These are phyloP conservation scores for Theobroma grandiflorum DNA, from an alignment of 441 rosid genomes.

Conservation along the genomic window DNA sequence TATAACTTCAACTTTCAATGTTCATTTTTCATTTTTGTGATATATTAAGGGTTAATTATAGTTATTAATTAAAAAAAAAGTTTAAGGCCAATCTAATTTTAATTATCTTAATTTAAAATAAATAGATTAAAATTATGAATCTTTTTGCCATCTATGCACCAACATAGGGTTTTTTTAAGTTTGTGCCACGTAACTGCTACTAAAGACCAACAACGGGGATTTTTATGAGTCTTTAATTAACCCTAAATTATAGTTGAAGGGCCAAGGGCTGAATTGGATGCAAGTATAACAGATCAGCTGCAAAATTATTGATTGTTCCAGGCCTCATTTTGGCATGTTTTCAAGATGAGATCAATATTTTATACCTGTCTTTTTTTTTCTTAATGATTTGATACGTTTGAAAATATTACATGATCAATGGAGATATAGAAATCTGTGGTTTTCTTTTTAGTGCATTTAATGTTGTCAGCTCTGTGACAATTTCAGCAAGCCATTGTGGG, in stretches of 20 bases:
- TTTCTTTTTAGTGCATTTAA: slow-evolving; percentile 39
- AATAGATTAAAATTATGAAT: not conserved
- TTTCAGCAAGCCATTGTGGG: slow-evolving; percentile 99
- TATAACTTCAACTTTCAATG: too few species aligned
- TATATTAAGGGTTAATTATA: too few species aligned
- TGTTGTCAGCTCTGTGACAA: slow-evolving; percentile 42
- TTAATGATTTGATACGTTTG: slow-evolving; percentile 18
- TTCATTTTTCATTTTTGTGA: too few species aligned
- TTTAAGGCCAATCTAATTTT: not conserved
- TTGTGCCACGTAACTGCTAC: not conserved
- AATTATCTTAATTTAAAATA: not conserved
- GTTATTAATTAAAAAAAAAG: not conserved
- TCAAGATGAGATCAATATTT: not conserved
- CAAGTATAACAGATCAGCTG: not conserved
- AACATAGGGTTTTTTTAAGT: not conserved
- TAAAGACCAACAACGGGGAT: not conserved
- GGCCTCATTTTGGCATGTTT: not conserved
- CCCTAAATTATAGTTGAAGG: not conserved
- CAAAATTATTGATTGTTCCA: not conserved
- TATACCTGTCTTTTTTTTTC: not conserved
- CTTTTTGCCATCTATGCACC: not conserved
- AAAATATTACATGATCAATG: slow-evolving; percentile 25
- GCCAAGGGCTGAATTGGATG: not conserved
- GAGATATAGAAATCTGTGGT: slow-evolving; percentile 22
- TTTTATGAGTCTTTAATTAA: slow-evolving; percentile 3